A percentile compares a stretch with the other conserved stretches of the same genome.
Conservation (phyloP, 164 flowering plant genomes). For the Malania oleifera region DNA sequence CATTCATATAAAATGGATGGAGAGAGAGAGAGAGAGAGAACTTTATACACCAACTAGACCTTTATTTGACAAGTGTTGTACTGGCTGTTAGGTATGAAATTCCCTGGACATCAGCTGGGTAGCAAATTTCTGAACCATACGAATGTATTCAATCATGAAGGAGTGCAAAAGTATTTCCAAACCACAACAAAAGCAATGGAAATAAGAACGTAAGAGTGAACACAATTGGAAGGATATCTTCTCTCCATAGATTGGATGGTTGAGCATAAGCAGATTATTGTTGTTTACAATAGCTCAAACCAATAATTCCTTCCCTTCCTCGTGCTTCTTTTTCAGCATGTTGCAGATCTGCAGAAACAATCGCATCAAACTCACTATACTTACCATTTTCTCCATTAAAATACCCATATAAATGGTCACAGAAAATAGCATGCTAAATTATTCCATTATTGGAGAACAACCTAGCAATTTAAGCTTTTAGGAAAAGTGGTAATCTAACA, state of each 20-base stretch:
- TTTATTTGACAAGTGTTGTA: neutral
- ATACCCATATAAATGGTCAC: neutral
- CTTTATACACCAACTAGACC: no score
- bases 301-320: conserved; percentile 82
- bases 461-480: neutral
- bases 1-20: no score
- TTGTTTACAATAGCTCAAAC: conserved; percentile 83
- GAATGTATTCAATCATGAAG: conserved; percentile 46
- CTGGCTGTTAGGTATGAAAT: conserved; percentile 17
- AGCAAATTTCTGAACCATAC: conserved; percentile 47
- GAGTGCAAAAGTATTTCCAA: conserved; percentile 12
- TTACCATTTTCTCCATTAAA: no score
- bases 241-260: conserved; percentile 63
- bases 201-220: neutral
- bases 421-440: neutral
- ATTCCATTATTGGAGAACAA: no score
- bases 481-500: no score
- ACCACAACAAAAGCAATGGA: neutral
- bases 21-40: neutral
- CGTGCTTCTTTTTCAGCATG: conserved; percentile 85
- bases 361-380: conserved; percentile 1
- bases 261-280: conserved; percentile 79
- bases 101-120: conserved; percentile 30
- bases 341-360: conserved; percentile 61
- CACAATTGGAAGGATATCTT: conserved; percentile 68